Evolutionary conservation across 169 alveolate genomes (phyloP), one percentile per base, ranked within the genome.

Genomic region (Cryptosporidium parvum): DNA sequence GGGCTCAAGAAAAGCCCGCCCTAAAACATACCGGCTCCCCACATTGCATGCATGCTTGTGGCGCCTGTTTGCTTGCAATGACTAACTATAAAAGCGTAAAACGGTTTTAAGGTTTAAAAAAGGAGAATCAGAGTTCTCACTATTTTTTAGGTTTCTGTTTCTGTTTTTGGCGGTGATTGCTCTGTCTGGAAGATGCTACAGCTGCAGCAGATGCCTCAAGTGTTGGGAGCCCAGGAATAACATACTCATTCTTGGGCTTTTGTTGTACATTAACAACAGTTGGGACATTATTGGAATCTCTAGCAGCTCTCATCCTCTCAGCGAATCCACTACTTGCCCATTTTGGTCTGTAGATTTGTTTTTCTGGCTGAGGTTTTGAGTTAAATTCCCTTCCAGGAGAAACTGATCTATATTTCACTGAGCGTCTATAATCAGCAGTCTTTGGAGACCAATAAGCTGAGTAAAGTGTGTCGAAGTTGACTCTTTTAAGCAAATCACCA

Each of bases 281-380:
- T 8, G 89, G 75, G 7, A 42, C 45, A 33, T 62, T 42, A 33
- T 80, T 59, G 31, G 68, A 44, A 45, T 65, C 89, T 14, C 89
- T 51, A 5, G 89, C 89, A 16, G 75, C 89, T 18, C 89, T 80
- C 89, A 80, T 80, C 31, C 44, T 80, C 39, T 80, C 89, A n/a
- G 89, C 89, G 44, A 80, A 80, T 14, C 65, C 89, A 31, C 89
- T 80, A 26, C 80, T 80, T 16, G 89, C 89, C 89, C 89, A 80
- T 45, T 65, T 80, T 4, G 89, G 89, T 42, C 89, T 58, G 35
- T 80, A 80, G 12, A 80, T 53, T 59, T 75, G 86, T 56, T 80
- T 80, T 53, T 80, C 89, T 8, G 75, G 67, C 14, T 33, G 73
- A 1, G 75, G 68, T n/a, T 80, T 80, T 5, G 75, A 39, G 59